These are phyloP conservation scores for Neohortaea acidophila DNA, from an alignment of 495 filamentous ascomycete species.

Conservation along the genomic window DNA sequence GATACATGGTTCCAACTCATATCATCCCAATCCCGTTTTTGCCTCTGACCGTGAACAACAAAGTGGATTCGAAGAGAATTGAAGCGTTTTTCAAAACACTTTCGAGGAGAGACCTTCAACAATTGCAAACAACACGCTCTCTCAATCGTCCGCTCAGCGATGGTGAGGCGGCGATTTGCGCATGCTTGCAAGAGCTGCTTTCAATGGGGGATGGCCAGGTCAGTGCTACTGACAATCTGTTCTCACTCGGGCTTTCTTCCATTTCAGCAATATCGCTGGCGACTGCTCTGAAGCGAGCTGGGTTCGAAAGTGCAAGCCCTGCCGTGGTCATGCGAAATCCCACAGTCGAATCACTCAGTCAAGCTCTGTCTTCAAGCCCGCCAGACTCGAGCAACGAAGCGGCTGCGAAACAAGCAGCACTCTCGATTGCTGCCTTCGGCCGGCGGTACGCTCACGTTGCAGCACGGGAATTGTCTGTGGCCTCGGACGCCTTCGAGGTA, in stretches of 20 bases:
- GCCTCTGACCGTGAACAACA: constrained; percentile 60
- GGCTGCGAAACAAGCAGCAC: constrained; percentile 2
- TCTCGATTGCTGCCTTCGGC: constrained; percentile 37
- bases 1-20: constrained; percentile 67
- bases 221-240: constrained; percentile 46
- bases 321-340: constrained; percentile 46
- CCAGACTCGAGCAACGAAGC: background rate
- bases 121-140: constrained; percentile 25
- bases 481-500: constrained; percentile 40
- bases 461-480: constrained; percentile 32
- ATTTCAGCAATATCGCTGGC: constrained; percentile 58
- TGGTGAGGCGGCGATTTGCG: constrained; percentile 33
- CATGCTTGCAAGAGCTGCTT: constrained; percentile 37
- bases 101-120: constrained; percentile 39
- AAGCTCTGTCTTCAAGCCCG: background rate
- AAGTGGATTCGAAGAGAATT: constrained; percentile 50
- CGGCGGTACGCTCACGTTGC: constrained; percentile 38
- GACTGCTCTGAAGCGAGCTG: constrained; percentile 26
- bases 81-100: constrained; percentile 42
- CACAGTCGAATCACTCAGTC: background rate
- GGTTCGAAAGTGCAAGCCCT: constrained; percentile 41
- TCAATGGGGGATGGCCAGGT: constrained; percentile 31
- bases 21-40: constrained; percentile 47
- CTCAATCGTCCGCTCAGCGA: constrained; percentile 18
- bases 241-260: constrained; percentile 70